Conservation (phyloP, 208 protist species). For the Acanthamoeba triangularis region DNA sequence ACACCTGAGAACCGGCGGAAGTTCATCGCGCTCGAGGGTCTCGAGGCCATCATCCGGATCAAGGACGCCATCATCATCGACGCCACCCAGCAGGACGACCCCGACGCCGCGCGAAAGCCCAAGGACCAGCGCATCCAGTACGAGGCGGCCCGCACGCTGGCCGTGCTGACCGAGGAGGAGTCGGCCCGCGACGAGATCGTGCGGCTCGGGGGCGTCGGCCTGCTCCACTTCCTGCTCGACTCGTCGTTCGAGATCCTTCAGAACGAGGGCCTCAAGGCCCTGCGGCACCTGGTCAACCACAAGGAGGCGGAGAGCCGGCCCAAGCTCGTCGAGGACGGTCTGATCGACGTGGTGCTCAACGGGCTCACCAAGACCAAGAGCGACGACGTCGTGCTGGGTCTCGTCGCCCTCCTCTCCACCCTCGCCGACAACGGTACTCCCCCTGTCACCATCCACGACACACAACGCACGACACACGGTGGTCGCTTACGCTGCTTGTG, state of each 20-base stretch:
- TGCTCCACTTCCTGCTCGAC: conserved; percentile 63
- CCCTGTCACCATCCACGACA: neutral
- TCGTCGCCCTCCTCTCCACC: neutral
- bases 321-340: conserved; percentile 44
- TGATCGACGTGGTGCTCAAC: conserved; percentile 16
- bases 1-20: neutral
- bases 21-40: neutral
- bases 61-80: conserved; percentile 79
- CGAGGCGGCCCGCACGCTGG: conserved; percentile 60
- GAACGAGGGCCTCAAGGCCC: conserved; percentile 28
- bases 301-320: neutral
- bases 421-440: conserved; percentile 22
- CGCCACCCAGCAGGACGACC: conserved; percentile 2
- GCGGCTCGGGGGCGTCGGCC: neutral
- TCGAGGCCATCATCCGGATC: conserved; percentile 61
- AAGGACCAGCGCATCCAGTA: conserved; percentile 75
- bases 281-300: neutral
- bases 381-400: conserved; percentile 21
- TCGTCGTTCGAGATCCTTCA: conserved; percentile 70
- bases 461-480: neutral
- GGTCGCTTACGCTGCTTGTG: neutral
- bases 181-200: conserved; percentile 4
- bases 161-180: conserved; percentile 59
- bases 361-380: conserved; percentile 53
- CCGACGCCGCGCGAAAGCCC: neutral